Conservation (phyloP, 768 basidiomycete genomes). For the Amanita phalloides region DNA sequence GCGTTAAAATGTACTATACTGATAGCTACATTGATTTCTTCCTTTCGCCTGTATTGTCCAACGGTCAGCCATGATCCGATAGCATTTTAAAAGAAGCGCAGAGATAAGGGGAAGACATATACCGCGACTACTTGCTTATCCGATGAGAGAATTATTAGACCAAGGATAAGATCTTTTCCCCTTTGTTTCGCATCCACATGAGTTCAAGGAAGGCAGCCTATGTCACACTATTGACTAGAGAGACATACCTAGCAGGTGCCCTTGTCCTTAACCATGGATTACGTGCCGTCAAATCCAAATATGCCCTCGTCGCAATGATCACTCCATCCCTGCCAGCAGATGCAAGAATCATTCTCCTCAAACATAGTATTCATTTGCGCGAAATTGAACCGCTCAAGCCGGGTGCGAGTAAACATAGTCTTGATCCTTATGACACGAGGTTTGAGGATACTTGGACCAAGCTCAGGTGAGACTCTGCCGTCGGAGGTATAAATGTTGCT, state of each 20-base stretch:
- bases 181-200: slow-evolving; percentile 16
- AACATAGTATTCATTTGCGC: slow-evolving; percentile 39
- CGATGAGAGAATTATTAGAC: neutral
- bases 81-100: neutral
- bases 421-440: slow-evolving; percentile 34
- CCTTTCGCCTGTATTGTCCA: neutral
- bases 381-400: slow-evolving; percentile 56
- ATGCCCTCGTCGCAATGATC: slow-evolving; percentile 74
- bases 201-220: slow-evolving; percentile 39
- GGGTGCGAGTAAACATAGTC: slow-evolving; percentile 26
- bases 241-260: slow-evolving; percentile 54
- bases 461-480: slow-evolving; percentile 26
- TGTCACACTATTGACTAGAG: slow-evolving; percentile 69
- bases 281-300: slow-evolving; percentile 41
- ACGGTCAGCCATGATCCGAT: neutral
- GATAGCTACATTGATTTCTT: neutral
- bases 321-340: slow-evolving; percentile 46
- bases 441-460: slow-evolving; percentile 72
- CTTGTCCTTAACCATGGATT: slow-evolving; percentile 53
- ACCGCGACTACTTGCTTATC: neutral
- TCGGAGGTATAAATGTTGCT: neutral
- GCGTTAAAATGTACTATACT: slow-evolving; percentile 2
- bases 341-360: slow-evolving; percentile 39
- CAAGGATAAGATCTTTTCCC: neutral
- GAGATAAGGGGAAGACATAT: neutral